These are phyloP conservation scores for Aureobasidium vineae DNA, from an alignment of 2,329 filamentous ascomycete species.

Conservation along the genomic window DNA sequence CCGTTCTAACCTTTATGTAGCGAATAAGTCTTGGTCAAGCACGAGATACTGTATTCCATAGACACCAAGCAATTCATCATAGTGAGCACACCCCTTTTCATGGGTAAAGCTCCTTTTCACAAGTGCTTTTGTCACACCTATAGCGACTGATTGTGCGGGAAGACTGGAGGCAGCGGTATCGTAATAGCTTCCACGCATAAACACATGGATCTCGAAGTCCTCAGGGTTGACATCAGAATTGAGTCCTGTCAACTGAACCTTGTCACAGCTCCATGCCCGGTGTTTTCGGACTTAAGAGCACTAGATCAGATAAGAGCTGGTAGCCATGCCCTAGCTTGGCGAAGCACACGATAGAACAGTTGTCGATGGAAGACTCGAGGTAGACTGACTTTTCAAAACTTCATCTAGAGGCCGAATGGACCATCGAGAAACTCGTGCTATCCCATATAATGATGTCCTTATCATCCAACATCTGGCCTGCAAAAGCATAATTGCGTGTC, in stretches of 20 bases:
- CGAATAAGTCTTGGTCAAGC: background rate
- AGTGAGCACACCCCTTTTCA: background rate
- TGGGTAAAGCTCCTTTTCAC: too few species aligned
- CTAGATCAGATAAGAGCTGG: background rate
- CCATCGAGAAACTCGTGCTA: background rate
- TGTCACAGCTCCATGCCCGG: background rate
- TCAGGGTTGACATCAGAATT: background rate
- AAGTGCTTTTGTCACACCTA: background rate
- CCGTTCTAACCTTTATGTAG: background rate
- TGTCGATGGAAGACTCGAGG: background rate
- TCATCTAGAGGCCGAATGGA: background rate
- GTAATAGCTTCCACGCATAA: background rate
- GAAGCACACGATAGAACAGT: background rate
- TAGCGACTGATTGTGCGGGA: background rate
- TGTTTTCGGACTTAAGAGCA: background rate
- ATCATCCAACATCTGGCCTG: background rate
- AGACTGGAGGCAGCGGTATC: background rate
- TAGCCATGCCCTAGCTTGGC: background rate
- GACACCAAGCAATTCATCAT: background rate
- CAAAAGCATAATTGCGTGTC: background rate
- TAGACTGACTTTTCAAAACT: too few species aligned
- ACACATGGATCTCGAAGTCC: background rate
- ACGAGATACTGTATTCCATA: background rate
- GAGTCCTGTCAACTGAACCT: conserved; percentile 1
- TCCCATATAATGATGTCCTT: background rate